phyloP scores from a whole-genome alignment of 2,329 filamentous ascomycete genomes.

The Botrytis cinerea region DNA sequence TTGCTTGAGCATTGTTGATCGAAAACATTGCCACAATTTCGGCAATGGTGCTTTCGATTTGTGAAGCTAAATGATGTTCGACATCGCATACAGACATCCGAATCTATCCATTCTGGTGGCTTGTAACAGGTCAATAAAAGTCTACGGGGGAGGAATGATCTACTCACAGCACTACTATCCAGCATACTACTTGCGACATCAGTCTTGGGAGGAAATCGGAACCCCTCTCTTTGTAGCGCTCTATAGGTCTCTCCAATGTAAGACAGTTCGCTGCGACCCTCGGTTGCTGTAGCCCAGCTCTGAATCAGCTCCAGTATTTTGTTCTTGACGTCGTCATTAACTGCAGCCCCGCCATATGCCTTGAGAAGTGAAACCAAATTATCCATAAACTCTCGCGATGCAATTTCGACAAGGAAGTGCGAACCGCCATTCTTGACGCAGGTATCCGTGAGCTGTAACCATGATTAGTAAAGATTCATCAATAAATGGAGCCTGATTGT shows the following conservation, averaged over 20 bases:
- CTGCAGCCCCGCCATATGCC: conserved; percentile 68
- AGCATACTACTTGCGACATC: conserved; percentile 96
- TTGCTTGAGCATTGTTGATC: conserved; percentile 94
- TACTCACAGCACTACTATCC: conserved; percentile 86
- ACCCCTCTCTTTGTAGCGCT: conserved; percentile 79
- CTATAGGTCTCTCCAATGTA: conserved; percentile 91
- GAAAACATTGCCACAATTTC: conserved; percentile 97
- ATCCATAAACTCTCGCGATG: conserved; percentile 97
- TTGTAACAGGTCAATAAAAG: conserved; percentile 43
- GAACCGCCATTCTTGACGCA: conserved; percentile 97
- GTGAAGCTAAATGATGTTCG: conserved; percentile 95
- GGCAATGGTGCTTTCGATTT: conserved; percentile 96
- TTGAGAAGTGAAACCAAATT: conserved; percentile 89
- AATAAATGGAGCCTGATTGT: conserved; percentile 2
- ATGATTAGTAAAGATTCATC: conserved; percentile 38
- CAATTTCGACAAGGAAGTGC: conserved; percentile 93
- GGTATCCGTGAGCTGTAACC: conserved; percentile 82
- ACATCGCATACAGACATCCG: conserved; percentile 98
- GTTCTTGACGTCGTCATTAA: conserved; percentile 81
- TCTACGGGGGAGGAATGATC: neutral
- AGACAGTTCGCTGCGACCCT: conserved; percentile 76
- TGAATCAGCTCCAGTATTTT: conserved; percentile 96
- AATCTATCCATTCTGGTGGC: conserved; percentile 97
- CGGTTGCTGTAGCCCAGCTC: conserved; percentile 86
- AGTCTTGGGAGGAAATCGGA: conserved; percentile 82